These are phyloP conservation scores for Nigrospora osmanthi DNA, from an alignment of 2,329 filamentous ascomycete species.

Conservation along the genomic window DNA sequence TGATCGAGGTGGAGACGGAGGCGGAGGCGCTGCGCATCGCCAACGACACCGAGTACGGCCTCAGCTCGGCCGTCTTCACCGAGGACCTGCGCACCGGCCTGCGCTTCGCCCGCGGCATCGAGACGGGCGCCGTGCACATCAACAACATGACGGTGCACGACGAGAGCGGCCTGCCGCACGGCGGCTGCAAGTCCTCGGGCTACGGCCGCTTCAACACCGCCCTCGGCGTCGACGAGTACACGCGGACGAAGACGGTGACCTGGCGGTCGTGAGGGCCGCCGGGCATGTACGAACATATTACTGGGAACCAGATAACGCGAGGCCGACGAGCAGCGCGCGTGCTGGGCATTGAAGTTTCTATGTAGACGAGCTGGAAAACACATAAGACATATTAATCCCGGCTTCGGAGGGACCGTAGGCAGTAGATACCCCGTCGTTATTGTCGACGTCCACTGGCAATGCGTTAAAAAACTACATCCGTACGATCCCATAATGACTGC, in stretches of 20 bases:
- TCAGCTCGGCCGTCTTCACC: slow-evolving; percentile 58
- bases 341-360: too few species aligned
- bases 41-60: slow-evolving; percentile 64
- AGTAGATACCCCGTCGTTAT: too few species aligned
- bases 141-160: slow-evolving; percentile 35
- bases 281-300: too few species aligned
- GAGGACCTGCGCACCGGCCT: slow-evolving; percentile 46
- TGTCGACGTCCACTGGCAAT: too few species aligned
- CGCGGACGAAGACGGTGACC: slow-evolving; percentile 22
- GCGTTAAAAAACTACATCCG: too few species aligned
- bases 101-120: slow-evolving; percentile 41
- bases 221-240: slow-evolving; percentile 20
- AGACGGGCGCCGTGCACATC: slow-evolving; percentile 44
- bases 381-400: too few species aligned
- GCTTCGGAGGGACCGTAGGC: too few species aligned
- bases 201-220: slow-evolving; percentile 31
- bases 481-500: too few species aligned
- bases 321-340: too few species aligned
- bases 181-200: slow-evolving; percentile 31
- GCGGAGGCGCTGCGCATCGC: slow-evolving; percentile 59
- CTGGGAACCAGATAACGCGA: neutral
- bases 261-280: slow-evolving; percentile 12
- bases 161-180: slow-evolving; percentile 32
- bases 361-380: too few species aligned
- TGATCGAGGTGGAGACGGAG: slow-evolving; percentile 49